Base-by-base conservation (phyloP, 768 basidiomycete genomes). In the Lactarius vividus region DNA sequence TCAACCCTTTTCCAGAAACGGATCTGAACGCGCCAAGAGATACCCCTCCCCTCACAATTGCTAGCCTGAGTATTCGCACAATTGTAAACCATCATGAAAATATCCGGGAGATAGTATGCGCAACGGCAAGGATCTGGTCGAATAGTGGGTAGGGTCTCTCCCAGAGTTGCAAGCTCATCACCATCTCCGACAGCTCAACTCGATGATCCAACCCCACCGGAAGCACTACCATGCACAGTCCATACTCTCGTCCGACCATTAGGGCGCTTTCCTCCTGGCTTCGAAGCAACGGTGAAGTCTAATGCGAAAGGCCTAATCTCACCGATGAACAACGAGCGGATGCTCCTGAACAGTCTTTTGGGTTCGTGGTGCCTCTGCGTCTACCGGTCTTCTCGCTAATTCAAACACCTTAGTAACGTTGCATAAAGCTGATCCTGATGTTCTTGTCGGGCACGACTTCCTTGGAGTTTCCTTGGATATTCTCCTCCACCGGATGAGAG, bases 391-490 rank as follows among this genome's bases (percentile, higher is more conserved):
- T 54, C 28, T 57, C 52, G 57, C 52, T 67, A 56, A 59, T 69
- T 23, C 40, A 18, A 23, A 37, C 39, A 28, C 26, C 53, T 35
- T 63, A 42, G 69, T 91, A 92, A 84, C 67, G 83, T 87, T 98
- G 53, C 84, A 91, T 73, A 90, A 89, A 73, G 83, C 91, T 23
- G 97, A 99, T 72, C 96, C 97, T 0, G 97, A 99, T 72, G 86
- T 98, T 26, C 85, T 98, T 61, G 84, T 99, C 40, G 96, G 97
- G 0, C 94, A 98, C 71, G 95, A 98, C 60, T 97, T 99, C 75
- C 79, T 94, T 5, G 94, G 92, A 5, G 90, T 90, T 29, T 89
- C 89, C 1, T 83, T 97, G 28, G 97, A 98, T 71, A 90, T 97
- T 16, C 80, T 99, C 23, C 83, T 99, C 15, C 88, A 91, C 72